Percentiles rank a stretch among this genome's conserved stretches.
Conservation (phyloP, 139 green algal species). For the Auxenochlorella pyrenoidosa region DNA sequence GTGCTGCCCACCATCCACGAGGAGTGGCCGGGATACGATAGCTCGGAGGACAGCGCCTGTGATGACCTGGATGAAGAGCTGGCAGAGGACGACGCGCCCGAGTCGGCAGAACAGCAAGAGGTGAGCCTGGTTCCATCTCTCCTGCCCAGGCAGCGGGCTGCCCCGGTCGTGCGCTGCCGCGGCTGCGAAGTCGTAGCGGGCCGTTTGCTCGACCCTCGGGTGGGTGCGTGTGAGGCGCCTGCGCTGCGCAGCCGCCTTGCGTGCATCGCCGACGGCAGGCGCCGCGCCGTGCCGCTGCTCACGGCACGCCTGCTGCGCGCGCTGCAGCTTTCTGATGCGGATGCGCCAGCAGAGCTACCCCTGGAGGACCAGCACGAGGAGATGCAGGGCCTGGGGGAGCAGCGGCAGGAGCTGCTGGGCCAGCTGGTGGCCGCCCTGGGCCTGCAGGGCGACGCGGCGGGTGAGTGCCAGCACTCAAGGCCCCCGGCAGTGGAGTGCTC, state of each 20-base stretch:
- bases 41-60: neutral
- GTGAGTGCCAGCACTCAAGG: neutral
- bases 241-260: neutral
- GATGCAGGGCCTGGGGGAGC: neutral
- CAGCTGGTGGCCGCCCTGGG: conserved; percentile 1
- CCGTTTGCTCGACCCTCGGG: too few species aligned
- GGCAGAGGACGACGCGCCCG: neutral
- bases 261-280: neutral
- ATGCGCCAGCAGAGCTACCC: neutral
- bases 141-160: neutral
- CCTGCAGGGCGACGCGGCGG: neutral
- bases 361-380: neutral
- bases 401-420: neutral
- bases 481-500: neutral
- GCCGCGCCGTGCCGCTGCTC: neutral
- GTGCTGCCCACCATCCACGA: neutral
- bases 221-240: too few species aligned
- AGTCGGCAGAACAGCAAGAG: neutral
- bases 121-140: neutral
- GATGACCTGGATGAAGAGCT: neutral
- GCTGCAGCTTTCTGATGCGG: neutral
- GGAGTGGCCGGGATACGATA: neutral
- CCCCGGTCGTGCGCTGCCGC: too few species aligned
- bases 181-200: too few species aligned
- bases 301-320: neutral